Percentiles rank a stretch among this genome's conserved stretches.
phyloP scores from a whole-genome alignment of 176 grass and related monocot genomes.

The Phoenix roebelenii region DNA sequence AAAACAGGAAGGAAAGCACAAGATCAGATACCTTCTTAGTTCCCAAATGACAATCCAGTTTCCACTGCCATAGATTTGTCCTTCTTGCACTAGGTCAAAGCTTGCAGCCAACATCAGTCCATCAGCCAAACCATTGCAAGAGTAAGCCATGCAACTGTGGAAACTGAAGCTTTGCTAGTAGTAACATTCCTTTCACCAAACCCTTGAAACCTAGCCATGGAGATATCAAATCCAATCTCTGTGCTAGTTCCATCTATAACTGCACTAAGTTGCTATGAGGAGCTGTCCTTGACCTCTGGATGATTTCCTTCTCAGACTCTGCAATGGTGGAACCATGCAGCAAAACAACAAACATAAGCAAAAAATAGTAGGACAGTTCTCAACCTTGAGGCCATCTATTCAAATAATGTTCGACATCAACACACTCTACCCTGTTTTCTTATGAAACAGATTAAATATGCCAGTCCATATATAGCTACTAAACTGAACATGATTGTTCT shows the following conservation, averaged over 20 bases:
- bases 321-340: slow-evolving; percentile 22
- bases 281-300: slow-evolving; percentile 30
- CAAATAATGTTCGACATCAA: no score
- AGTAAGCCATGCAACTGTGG: slow-evolving; percentile 73
- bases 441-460: no score
- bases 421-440: no score
- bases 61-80: slow-evolving; percentile 67
- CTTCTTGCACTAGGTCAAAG: slow-evolving; percentile 89
- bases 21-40: slow-evolving; percentile 69
- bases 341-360: slow-evolving; percentile 32
- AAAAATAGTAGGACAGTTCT: slow-evolving; percentile 23
- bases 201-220: not conserved
- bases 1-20: no score
- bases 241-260: slow-evolving; percentile 40
- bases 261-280: slow-evolving; percentile 41
- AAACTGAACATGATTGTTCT: no score
- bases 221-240: slow-evolving; percentile 18
- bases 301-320: slow-evolving; percentile 36
- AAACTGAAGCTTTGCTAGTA: slow-evolving; percentile 39
- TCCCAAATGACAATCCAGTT: slow-evolving; percentile 75
- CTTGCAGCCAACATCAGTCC: slow-evolving; percentile 93
- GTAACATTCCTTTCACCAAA: not conserved
- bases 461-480: no score
- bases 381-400: slow-evolving; percentile 38
- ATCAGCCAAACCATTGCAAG: slow-evolving; percentile 71